These are phyloP conservation scores for Phanerochaete carnosa DNA, from an alignment of 768 basidiomycete genomes.

Conservation along the genomic window DNA sequence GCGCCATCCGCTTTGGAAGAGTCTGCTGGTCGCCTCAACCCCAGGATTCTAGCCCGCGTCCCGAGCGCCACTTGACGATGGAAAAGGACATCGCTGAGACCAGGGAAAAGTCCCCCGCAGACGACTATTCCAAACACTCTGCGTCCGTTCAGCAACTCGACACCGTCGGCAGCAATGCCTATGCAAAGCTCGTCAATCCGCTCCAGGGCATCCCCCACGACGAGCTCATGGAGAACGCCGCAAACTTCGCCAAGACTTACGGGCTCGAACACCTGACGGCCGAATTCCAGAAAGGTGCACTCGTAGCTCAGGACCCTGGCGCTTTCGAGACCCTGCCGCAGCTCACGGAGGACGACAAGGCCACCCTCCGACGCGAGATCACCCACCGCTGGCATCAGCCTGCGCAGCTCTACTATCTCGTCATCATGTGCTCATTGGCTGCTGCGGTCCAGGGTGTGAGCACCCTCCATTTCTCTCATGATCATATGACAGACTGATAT, in stretches of 20 bases:
- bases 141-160: slow-evolving; percentile 25
- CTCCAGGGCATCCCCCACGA: slow-evolving; percentile 57
- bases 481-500: neutral
- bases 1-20: neutral
- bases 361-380: slow-evolving; percentile 40
- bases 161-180: slow-evolving; percentile 35
- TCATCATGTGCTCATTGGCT: slow-evolving; percentile 62
- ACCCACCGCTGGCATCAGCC: slow-evolving; percentile 51
- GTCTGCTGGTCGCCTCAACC: neutral
- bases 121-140: neutral
- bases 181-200: slow-evolving; percentile 53
- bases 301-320: slow-evolving; percentile 67
- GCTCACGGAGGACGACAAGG: slow-evolving; percentile 43
- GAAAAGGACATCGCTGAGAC: neutral
- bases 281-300: slow-evolving; percentile 63
- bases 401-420: slow-evolving; percentile 42
- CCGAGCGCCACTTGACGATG: neutral
- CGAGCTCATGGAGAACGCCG: slow-evolving; percentile 56
- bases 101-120: neutral
- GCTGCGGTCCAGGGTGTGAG: slow-evolving; percentile 70
- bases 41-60: neutral
- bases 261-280: slow-evolving; percentile 35
- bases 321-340: slow-evolving; percentile 38
- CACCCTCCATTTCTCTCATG: slow-evolving; percentile 4
- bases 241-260: slow-evolving; percentile 50